Evolutionary conservation across 2,329 filamentous ascomycete genomes (phyloP), one percentile per base, ranked within the genome.

Genomic region (Uncinocarpus reesii): DNA sequence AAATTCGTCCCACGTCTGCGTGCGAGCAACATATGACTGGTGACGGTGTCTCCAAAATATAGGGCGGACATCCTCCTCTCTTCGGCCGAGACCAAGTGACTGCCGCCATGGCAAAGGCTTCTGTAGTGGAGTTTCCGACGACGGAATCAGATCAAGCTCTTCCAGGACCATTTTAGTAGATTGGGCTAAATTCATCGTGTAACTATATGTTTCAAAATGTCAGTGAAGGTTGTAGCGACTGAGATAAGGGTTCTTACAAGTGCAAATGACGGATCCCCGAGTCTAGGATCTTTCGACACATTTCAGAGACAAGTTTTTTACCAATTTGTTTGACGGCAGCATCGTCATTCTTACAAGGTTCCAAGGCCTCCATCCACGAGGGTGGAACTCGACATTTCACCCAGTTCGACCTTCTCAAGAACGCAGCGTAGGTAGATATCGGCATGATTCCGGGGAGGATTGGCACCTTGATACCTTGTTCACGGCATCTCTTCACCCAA

Each of bases 1-100:
- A 60, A 95, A 98, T 66, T 98, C 92, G 60, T 98, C 92, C 92
- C 92, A 98, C 58, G 95, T 90, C 64, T 95, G 89, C 0, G 92
- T 98, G 48, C 92, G 86, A 48, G 87, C 81, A 48, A 98, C 82
- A 60, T 98, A 98, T 3, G 89, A 95, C 62, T 92, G 88, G 69
- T 94, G 92, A 50, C 92, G 81, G 70, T 96, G 95, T 58, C 90
- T 83, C 92, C 92, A 98, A 76, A 98, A 98, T 57, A 98, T 94
- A 28, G 92, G 92, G 46, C 92, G 86, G 36, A 98, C 92, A 61
- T 95, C 94, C 70, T 98, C 92, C 41, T 86, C 86, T 59, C 90
- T 79, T 41, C 92, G 81, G 46, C 88, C 86, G 55, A 95, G 78
- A 37, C 83, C 89, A 51, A 96, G 83, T 32, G 90, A 96, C 61